Base-by-base conservation (phyloP, 345 rosid genomes). In the Erodium maritimum region DNA sequence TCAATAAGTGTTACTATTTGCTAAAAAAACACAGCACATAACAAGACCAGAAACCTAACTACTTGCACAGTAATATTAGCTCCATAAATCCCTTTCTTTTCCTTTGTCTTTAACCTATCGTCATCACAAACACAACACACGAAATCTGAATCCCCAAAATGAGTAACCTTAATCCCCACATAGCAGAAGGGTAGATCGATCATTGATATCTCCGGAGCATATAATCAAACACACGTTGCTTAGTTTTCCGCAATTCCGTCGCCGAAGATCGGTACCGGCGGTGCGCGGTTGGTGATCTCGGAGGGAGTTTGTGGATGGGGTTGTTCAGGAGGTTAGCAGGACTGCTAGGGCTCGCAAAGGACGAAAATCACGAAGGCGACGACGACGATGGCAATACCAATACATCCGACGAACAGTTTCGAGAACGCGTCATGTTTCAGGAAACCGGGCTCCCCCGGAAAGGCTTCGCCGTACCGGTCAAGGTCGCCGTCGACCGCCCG, bases 381-480 rank as follows among this genome's bases (percentile, higher is more conserved):
- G 85, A 78, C 54, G 79, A 66, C 17, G 64, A 60, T 54, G 58
- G 19, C 46, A 62, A 45, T 21, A 55, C 42, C 56, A 34, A 22
- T 54, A 21, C 53, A 50, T 29, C 18, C 42, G 20, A 52, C 21
- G 66, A 55, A 0, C 61, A 71, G 11, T 21, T 45, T 14, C 67
- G 34, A 0, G 59, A 65, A 21, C 84, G 60, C n/a, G 67, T 77
- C 7, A 23, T 58, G n/a, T 82, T 65, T 34, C 86, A 74, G 52
- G 88, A 80, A 65, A 69, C 94, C 33, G 91, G 88, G 25, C 75
- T 79, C 62, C 95, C 95, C 17, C 79, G 91, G 56, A 80, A 57
- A 68, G 97, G 97, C 19, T 87, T 93, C 66, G 70, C 88, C 57
- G 95, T 93, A 1, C 91, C 96, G 19, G 89, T 88, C 61, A 84